Percentiles rank a stretch among this genome's conserved stretches.
Conservation (phyloP, 2,329 filamentous ascomycete species). For the Aspergillus sojae region DNA sequence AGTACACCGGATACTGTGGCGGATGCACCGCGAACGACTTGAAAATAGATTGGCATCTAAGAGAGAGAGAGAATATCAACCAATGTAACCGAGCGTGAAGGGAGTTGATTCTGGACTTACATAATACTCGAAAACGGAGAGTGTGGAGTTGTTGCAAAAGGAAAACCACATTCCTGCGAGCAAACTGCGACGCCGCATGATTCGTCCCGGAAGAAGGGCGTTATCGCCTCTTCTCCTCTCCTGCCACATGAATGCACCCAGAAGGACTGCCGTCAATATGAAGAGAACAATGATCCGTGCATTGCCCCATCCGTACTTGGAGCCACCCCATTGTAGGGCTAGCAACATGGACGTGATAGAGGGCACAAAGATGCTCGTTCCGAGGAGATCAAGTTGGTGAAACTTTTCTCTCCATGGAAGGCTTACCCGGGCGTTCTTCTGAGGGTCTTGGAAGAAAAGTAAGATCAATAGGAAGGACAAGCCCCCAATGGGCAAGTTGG, state of each 20-base stretch:
- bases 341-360: constrained; percentile 12
- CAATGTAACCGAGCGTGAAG: background rate
- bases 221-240: constrained; percentile 3
- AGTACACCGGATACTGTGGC: constrained; percentile 30
- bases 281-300: constrained; percentile 46
- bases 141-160: constrained; percentile 3
- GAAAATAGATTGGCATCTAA: constrained; percentile 28
- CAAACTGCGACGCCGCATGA: constrained; percentile 6
- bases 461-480: constrained; percentile 48
- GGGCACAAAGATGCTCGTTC: constrained; percentile 31
- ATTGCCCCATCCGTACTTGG: constrained; percentile 43
- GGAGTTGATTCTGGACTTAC: background rate
- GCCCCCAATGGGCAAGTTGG: constrained; percentile 44
- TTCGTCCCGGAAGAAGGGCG: constrained; percentile 7
- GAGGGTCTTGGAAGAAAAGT: constrained; percentile 47
- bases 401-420: constrained; percentile 29
- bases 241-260: constrained; percentile 24
- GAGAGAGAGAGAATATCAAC: constrained; percentile 25
- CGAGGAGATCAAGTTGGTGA: constrained; percentile 37
- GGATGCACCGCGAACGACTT: constrained; percentile 29
- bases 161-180: constrained; percentile 8
- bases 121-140: constrained; percentile 9
- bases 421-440: constrained; percentile 31
- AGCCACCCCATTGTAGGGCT: constrained; percentile 37
- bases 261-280: constrained; percentile 41